Evolutionary conservation across 768 basidiomycete species (phyloP).

Genomic region (Boletus huronensis): DNA sequence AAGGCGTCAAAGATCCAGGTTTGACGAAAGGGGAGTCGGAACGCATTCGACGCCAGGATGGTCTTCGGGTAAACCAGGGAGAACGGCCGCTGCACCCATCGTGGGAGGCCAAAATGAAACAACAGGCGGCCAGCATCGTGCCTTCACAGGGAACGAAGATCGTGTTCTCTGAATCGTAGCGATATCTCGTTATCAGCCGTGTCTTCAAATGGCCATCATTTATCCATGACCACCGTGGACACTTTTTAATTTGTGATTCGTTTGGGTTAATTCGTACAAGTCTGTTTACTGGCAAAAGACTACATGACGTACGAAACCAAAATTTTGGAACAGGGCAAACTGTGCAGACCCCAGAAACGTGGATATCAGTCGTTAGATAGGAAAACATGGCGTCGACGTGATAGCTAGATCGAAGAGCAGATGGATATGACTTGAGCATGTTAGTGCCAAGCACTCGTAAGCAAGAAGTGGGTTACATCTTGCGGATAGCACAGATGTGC

Average conservation of each 20-base stretch:
- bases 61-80: slow-evolving; percentile 4
- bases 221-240: background rate
- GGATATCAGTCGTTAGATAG: background rate
- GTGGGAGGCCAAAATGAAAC: slow-evolving; percentile 90
- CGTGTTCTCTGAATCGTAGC: slow-evolving; percentile 38
- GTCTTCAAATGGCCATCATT: background rate
- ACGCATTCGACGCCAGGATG: background rate
- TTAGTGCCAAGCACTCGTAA: background rate
- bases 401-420: background rate
- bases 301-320: background rate
- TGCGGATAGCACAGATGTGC: slow-evolving; percentile 41
- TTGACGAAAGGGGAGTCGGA: background rate
- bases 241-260: background rate
- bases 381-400: background rate
- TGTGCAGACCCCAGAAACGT: background rate
- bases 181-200: background rate
- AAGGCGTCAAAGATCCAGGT: background rate
- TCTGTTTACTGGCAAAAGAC: background rate
- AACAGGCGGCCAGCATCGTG: slow-evolving; percentile 61
- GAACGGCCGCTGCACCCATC: slow-evolving; percentile 75
- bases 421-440: background rate
- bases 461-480: slow-evolving; percentile 5
- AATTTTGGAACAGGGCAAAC: background rate
- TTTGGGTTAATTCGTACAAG: background rate
- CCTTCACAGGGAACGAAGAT: slow-evolving; percentile 86